Evolutionary conservation across 306 rosid species (phyloP), one percentile per base, ranked within the genome.

Genomic region (Chamaecrista fasciculata): DNA sequence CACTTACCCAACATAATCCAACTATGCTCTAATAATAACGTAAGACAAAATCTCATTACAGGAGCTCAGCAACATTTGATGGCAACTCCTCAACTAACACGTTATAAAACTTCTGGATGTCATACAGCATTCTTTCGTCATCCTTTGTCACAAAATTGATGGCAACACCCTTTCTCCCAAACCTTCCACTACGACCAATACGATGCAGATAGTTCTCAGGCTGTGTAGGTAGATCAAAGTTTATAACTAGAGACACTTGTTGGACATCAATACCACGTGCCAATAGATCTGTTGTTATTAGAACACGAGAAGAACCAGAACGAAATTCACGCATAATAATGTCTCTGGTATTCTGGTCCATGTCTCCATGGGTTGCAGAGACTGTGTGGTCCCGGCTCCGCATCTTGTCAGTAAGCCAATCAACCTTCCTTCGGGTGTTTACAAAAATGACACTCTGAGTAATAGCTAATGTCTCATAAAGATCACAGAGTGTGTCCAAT

Each of bases 231-330:
- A 89, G 96, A 64, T 89, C 96, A 74, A 46, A 89, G 49, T 89
- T 89, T 10, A 89, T 89, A 44, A 89, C 96, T 14, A 89, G 85
- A 49, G 96, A 89, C 73, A 89, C 96, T 73, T 89, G 96, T 40
- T 89, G 96, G 46, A 89, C 96, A 66, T 89, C 96, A 55, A 89
- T 89, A 69, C 92, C 96, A 69, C 96, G 96, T 3, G 96, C 96
- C 86, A 89, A 73, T 14, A 86, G 88, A 80, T 89, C 88, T 0
- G 96, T 89, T 28, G 96, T 89, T 8, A 89, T 89, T 11, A 89
- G 71, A 36, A 89, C 96, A 52, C 96, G 90, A 11, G 92, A 89
- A 8, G 96, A 89, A 0, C 96, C 96, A 15, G 96, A 89, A 18
- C 92, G 92, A 67, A 89, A 89, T 59, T 89, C 92, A 28, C 92